Conservation (phyloP, 805 yeast genomes). For the Monosporozyma solicola region DNA sequence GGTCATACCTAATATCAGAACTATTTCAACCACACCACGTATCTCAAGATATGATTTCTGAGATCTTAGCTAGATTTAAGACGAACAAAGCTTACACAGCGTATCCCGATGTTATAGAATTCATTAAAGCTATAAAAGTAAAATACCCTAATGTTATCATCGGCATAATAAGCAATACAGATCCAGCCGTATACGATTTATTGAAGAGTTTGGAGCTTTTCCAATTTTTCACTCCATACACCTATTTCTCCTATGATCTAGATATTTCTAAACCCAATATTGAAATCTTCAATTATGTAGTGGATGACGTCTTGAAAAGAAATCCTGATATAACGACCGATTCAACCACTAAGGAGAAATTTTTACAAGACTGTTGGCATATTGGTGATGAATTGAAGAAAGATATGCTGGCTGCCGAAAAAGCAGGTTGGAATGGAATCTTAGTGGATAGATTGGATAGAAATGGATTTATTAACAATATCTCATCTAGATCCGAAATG, state of each 20-base stretch:
- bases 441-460: conserved; percentile 39
- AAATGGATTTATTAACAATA: conserved; percentile 18
- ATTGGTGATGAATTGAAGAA: conserved; percentile 53
- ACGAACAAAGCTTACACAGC: conserved; percentile 44
- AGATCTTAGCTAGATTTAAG: conserved; percentile 41
- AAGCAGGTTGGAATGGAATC: conserved; percentile 56
- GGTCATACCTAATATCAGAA: conserved; percentile 42
- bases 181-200: conserved; percentile 40
- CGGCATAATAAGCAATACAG: conserved; percentile 54
- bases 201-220: conserved; percentile 39
- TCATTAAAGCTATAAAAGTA: conserved; percentile 30
- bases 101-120: conserved; percentile 45
- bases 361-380: conserved; percentile 42
- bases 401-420: conserved; percentile 44
- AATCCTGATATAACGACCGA: conserved; percentile 12
- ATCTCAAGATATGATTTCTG: conserved; percentile 34
- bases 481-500: conserved; percentile 4
- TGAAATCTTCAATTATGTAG: conserved; percentile 37
- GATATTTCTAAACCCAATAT: conserved; percentile 46
- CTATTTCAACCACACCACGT: conserved; percentile 33
- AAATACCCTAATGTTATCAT: conserved; percentile 30
- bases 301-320: conserved; percentile 21
- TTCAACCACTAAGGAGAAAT: background rate
- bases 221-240: conserved; percentile 32
- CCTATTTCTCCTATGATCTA: conserved; percentile 50